Evolutionary conservation across 768 basidiomycete genomes (phyloP).

Genomic region (Strobilomyces dryophilus): DNA sequence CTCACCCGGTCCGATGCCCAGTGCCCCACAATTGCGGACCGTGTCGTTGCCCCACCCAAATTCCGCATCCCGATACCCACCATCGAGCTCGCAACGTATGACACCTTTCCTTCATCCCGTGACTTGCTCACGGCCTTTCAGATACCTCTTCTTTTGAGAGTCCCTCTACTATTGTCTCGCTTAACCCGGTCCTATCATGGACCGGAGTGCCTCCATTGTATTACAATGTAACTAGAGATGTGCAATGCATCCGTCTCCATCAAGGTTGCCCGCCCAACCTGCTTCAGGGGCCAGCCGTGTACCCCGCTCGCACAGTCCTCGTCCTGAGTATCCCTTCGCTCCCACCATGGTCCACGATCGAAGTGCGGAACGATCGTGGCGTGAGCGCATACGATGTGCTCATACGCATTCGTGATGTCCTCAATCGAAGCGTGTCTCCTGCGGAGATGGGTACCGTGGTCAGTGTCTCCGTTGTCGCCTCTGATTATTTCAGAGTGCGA

Average conservation of each 20-base stretch:
- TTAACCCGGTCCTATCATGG: conserved; percentile 27
- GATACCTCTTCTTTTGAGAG: conserved; percentile 11
- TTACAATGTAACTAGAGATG: conserved; percentile 26
- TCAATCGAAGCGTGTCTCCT: conserved; percentile 23
- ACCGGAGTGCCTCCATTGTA: conserved; percentile 13
- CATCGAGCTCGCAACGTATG: conserved; percentile 21
- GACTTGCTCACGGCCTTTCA: conserved; percentile 4
- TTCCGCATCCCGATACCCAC: conserved; percentile 18
- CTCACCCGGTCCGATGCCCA: conserved; percentile 21
- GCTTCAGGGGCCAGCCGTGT: conserved; percentile 21
- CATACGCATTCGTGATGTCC: conserved; percentile 23
- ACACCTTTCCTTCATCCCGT: not conserved
- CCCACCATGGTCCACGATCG: conserved; percentile 28
- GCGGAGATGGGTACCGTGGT: conserved; percentile 25
- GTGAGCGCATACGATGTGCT: conserved; percentile 30
- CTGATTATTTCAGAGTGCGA: conserved; percentile 29
- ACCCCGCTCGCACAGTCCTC: conserved; percentile 17
- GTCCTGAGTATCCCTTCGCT: conserved; percentile 19
- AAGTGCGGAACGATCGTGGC: conserved; percentile 26
- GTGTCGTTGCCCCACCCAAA: conserved; percentile 32
- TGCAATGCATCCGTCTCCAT: conserved; percentile 20
- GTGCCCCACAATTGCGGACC: conserved; percentile 24
- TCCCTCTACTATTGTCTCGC: conserved; percentile 15
- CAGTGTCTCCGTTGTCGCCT: conserved; percentile 18
- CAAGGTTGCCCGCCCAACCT: conserved; percentile 13